Conservation (phyloP, 1,139 yeast species). For the Arxiozyma heterogenica region DNA sequence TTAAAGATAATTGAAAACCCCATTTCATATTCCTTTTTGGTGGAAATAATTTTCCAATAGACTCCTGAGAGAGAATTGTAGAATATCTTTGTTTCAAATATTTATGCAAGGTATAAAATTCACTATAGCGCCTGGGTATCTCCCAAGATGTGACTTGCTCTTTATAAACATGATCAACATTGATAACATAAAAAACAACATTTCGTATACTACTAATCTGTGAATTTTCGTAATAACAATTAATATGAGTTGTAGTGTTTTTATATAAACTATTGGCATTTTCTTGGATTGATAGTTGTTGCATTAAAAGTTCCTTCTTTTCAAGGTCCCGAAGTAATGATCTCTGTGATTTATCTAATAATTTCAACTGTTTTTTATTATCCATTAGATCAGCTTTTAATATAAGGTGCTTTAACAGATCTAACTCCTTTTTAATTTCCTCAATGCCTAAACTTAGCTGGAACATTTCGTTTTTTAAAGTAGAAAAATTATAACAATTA, state of each 20-base stretch:
- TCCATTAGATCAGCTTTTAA: conserved; percentile 78
- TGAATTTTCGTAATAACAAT: conserved; percentile 51
- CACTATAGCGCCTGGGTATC: conserved; percentile 79
- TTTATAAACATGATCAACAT: conserved; percentile 49
- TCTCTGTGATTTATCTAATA: conserved; percentile 55
- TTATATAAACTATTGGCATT: conserved; percentile 71
- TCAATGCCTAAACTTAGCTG: conserved; percentile 34
- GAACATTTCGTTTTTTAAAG: conserved; percentile 56
- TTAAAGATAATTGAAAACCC: conserved; percentile 43
- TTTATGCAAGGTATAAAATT: conserved; percentile 64
- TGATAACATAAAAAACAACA: conserved; percentile 64
- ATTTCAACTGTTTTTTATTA: conserved; percentile 57
- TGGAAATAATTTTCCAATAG: conserved; percentile 42
- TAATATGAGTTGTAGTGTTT: conserved; percentile 56
- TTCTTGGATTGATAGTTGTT: conserved; percentile 76
- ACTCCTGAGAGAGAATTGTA: conserved; percentile 47
- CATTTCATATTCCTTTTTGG: conserved; percentile 44
- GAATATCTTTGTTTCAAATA: conserved; percentile 46
- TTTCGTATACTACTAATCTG: conserved; percentile 45
- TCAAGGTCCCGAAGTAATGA: conserved; percentile 64
- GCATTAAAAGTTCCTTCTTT: conserved; percentile 62
- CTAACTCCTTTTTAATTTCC: conserved; percentile 50
- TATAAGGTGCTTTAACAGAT: conserved; percentile 56
- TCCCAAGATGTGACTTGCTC: conserved; percentile 72
- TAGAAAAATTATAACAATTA: conserved; percentile 35